Conservation (phyloP, 1,284 basidiomycete genomes). For the Malassezia restricta region DNA sequence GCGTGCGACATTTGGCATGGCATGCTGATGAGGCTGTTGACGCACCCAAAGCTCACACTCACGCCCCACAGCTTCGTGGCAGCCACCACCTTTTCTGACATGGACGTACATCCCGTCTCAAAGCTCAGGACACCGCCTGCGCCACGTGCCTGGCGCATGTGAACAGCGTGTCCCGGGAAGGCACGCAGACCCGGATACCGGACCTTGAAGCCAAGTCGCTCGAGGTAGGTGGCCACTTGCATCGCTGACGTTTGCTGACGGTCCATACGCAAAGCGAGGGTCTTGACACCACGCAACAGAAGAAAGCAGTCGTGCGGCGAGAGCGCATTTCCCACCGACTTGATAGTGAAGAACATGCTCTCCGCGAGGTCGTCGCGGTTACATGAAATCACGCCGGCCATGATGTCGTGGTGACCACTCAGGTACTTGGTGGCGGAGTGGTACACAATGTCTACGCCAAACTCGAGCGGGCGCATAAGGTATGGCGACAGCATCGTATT, state of each 20-base stretch:
- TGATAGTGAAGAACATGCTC: constrained; percentile 80
- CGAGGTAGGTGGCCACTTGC: constrained; percentile 74
- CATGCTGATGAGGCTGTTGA: constrained; percentile 98
- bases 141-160: constrained; percentile 64
- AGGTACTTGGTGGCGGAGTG: constrained; percentile 97
- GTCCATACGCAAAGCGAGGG: constrained; percentile 90
- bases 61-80: constrained; percentile 91
- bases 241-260: constrained; percentile 75
- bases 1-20: constrained; percentile 99
- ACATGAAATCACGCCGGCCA: constrained; percentile 66
- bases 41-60: constrained; percentile 91
- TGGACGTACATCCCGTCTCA: constrained; percentile 75
- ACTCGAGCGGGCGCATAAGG: constrained; percentile 83
- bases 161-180: constrained; percentile 74
- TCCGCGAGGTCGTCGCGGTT: constrained; percentile 80
- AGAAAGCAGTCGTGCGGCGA: constrained; percentile 73
- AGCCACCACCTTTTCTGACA: constrained; percentile 85
- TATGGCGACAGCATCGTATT: constrained; percentile 99
- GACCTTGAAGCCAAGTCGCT: constrained; percentile 76
- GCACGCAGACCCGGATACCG: constrained; percentile 80
- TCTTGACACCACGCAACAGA: constrained; percentile 88
- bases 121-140: constrained; percentile 90
- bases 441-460: constrained; percentile 92
- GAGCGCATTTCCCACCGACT: constrained; percentile 91
- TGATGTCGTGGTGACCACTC: constrained; percentile 94